A percentile compares a stretch with the other conserved stretches of the same genome.
Conservation (phyloP, 371 early-diverging fungal species). For the Blakeslea trispora region DNA sequence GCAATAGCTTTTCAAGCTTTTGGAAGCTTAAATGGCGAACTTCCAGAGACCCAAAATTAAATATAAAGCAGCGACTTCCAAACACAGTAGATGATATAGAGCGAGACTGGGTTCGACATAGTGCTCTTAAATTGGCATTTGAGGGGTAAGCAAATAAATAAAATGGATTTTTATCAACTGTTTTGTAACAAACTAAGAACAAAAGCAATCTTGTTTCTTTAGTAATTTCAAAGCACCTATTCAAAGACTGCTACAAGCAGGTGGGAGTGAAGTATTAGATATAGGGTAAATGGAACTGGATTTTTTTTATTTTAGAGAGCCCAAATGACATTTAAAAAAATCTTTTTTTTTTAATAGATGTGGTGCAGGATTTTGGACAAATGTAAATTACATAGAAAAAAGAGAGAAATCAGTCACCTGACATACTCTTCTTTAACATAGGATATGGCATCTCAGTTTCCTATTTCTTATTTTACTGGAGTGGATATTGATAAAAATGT, state of each 20-base stretch:
- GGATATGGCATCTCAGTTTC: conserved; percentile 46
- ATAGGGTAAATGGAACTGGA: conserved; percentile 33
- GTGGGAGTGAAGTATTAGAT: conserved; percentile 47
- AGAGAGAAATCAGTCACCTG: neutral
- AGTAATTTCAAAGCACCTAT: conserved; percentile 49
- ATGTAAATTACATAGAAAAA: conserved; percentile 24
- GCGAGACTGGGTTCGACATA: conserved; percentile 45
- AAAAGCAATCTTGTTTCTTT: neutral
- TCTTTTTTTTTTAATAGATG: conserved; percentile 21
- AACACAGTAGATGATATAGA: conserved; percentile 39
- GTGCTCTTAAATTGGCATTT: conserved; percentile 43
- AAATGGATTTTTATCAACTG: neutral
- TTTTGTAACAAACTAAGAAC: too few species aligned
- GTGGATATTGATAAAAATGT: conserved; percentile 45
- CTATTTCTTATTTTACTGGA: conserved; percentile 46
- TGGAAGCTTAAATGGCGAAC: conserved; percentile 29
- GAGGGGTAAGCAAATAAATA: conserved; percentile 29
- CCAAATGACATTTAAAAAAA: neutral
- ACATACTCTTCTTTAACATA: conserved; percentile 2
- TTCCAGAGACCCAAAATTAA: conserved; percentile 26
- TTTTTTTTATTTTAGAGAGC: neutral
- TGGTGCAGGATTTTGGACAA: conserved; percentile 49
- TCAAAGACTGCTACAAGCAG: conserved; percentile 35
- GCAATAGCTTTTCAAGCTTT: conserved; percentile 14
- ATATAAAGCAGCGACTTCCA: conserved; percentile 16